Evolutionary conservation across 2,329 filamentous ascomycete genomes (phyloP).

Genomic region (Stylonectria norvegica): DNA sequence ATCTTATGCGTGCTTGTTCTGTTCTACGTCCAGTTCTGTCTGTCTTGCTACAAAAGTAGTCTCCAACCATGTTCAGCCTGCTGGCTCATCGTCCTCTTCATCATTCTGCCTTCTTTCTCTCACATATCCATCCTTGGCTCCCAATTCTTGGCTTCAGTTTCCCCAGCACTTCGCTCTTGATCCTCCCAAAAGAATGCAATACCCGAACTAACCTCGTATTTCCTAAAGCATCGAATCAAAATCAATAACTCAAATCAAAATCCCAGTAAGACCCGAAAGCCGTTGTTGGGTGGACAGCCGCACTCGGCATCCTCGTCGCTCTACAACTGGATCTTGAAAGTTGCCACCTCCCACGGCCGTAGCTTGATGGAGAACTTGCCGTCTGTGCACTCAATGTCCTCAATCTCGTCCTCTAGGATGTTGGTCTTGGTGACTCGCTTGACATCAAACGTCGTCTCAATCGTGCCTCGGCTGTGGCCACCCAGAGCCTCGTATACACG

Average conservation of each 20-base stretch:
- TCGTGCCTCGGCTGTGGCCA: constrained; percentile 69
- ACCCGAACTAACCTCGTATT: no score
- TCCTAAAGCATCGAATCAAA: no score
- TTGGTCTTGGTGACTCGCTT: constrained; percentile 80
- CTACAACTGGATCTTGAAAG: constrained; percentile 62
- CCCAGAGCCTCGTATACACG: constrained; percentile 87
- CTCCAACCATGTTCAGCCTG: background rate
- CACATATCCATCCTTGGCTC: constrained; percentile 1
- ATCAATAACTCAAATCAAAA: no score
- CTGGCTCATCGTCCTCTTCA: background rate
- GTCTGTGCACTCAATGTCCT: constrained; percentile 53
- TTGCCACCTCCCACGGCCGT: constrained; percentile 81
- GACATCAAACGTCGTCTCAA: constrained; percentile 66
- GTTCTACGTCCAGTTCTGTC: constrained; percentile 16
- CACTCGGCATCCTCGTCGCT: constrained; percentile 25
- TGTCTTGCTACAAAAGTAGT: constrained; percentile 6
- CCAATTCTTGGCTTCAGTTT: no score
- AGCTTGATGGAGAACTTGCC: constrained; percentile 60
- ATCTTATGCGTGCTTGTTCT: constrained; percentile 13
- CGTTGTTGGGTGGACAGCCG: constrained; percentile 23
- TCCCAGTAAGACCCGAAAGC: constrained; percentile 15
- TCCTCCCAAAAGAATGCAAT: no score
- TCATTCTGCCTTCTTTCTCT: background rate
- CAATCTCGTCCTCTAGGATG: constrained; percentile 80
- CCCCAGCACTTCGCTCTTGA: no score